phyloP scores from a whole-genome alignment of 2,329 filamentous ascomycete genomes.

The Fusarium pseudograminearum region DNA sequence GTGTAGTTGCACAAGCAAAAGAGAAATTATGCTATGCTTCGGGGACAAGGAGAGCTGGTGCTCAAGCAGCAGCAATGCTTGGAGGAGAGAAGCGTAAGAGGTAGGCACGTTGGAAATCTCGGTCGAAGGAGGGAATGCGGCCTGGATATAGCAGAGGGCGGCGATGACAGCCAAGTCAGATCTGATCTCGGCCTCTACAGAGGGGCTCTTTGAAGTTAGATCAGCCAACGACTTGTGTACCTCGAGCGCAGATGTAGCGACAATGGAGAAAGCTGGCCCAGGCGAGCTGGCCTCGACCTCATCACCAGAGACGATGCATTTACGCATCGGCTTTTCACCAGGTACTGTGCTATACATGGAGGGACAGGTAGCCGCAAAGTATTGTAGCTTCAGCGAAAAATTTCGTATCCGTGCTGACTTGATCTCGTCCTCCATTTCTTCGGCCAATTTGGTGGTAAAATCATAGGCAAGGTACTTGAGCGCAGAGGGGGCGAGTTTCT shows the following conservation, averaged over 20 bases:
- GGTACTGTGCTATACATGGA: slow-evolving; percentile 41
- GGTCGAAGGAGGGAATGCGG: slow-evolving; percentile 47
- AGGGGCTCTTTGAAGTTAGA: slow-evolving; percentile 18
- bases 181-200: slow-evolving; percentile 44
- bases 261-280: slow-evolving; percentile 39
- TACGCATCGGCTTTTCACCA: slow-evolving; percentile 36
- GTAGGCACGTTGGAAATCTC: slow-evolving; percentile 32
- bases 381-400: slow-evolving; percentile 58
- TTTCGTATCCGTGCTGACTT: slow-evolving; percentile 49
- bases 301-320: slow-evolving; percentile 44
- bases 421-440: slow-evolving; percentile 43
- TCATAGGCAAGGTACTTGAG: slow-evolving; percentile 55
- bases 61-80: slow-evolving; percentile 64
- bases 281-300: slow-evolving; percentile 40
- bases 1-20: slow-evolving; percentile 65
- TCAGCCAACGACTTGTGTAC: slow-evolving; percentile 32
- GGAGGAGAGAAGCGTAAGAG: slow-evolving; percentile 55
- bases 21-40: slow-evolving; percentile 60
- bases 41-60: slow-evolving; percentile 60
- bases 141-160: slow-evolving; percentile 52
- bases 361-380: slow-evolving; percentile 58
- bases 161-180: slow-evolving; percentile 54
- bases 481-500: slow-evolving; percentile 57
- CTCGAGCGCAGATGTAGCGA: slow-evolving; percentile 43
- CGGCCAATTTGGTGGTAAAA: slow-evolving; percentile 51